Base-by-base conservation (phyloP, 116 monocot genomes). In the Papilionanthe hybrid region DNA sequence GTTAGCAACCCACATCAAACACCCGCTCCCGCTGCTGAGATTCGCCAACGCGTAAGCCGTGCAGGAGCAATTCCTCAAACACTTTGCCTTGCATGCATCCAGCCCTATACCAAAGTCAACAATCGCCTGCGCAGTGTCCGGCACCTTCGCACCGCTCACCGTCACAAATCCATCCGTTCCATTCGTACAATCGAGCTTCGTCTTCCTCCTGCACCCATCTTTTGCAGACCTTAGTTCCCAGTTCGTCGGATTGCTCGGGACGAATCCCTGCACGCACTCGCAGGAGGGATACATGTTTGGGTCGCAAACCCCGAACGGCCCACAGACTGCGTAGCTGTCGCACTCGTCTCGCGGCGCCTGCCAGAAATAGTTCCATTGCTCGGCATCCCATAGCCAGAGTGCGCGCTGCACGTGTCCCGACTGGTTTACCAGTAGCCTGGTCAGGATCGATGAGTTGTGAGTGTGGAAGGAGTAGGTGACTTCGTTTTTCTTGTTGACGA, bases 41-140 rank as follows among this genome's bases (percentile, higher is more conserved):
- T 83, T 55, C 5, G 79, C 75, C 8, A 7, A 65, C 13, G 86
- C 67, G 41, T 80, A 86, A 32, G 83, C 86, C 28, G 72, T 58
- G 72, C 87, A 87, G 0, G 83, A 83, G 78, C 87, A 87, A 81
- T 87, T 87, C 53, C 17, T 55, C 83, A 81, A 78, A 72, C 87
- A 87, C 73, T 18, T 22, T 0, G 45, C 41, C 78, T 48, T 78
- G 67, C 87, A 87, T 42, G 68, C 56, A 12, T 78, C 87, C 15
- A 87, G 73, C n/a, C 63, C 45, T 66, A 81, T 15, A 49, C 77
- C 81, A 25, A 15, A 18, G 22, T 87, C 81, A 43, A 87, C 75
- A 44, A 77, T 75, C 11, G 80, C 55, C 32, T 19, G 74, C 75
- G 79, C 32, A 23, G 84, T 81, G 49, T 81, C 84, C 41, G 87